phyloP scores from a whole-genome alignment of 306 rosid species.

The Parietaria judaica region DNA sequence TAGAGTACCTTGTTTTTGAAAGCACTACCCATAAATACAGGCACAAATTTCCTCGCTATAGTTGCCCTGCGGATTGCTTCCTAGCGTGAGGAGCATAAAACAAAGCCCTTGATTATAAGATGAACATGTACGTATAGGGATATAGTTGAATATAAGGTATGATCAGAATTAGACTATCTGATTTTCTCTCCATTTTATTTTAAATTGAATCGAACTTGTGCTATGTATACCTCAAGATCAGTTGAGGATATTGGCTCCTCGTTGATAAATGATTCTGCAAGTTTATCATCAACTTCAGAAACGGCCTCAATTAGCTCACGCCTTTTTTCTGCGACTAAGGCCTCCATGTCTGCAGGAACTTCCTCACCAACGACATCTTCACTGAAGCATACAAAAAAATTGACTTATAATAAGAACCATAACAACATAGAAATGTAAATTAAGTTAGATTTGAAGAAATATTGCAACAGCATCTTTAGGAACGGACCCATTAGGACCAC shows the following conservation, averaged over 20 bases:
- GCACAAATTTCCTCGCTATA: slow-evolving; percentile 68
- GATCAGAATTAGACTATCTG: not conserved
- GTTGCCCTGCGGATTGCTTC: slow-evolving; percentile 94
- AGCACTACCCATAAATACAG: slow-evolving; percentile 98
- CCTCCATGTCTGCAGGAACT: slow-evolving; percentile 72
- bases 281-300: slow-evolving; percentile 92
- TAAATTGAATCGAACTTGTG: not conserved
- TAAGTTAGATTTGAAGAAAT: not conserved
- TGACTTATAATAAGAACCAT: not conserved
- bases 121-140: not conserved
- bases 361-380: slow-evolving; percentile 66
- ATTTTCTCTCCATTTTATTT: not conserved
- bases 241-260: slow-evolving; percentile 75
- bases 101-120: slow-evolving; percentile 3
- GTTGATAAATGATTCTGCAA: slow-evolving; percentile 85
- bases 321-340: slow-evolving; percentile 74
- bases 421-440: slow-evolving; percentile 3
- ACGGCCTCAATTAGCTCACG: slow-evolving; percentile 82
- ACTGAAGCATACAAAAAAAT: slow-evolving; percentile 32
- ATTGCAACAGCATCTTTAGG: slow-evolving; percentile 9
- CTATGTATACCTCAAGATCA: slow-evolving; percentile 65
- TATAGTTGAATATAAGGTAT: not conserved
- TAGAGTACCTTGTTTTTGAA: slow-evolving; percentile 81
- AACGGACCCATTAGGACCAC: slow-evolving; percentile 78
- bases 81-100: slow-evolving; percentile 26